Base-by-base conservation (phyloP, 352 stramenopile species). In the Phytopythium kandeliae region DNA sequence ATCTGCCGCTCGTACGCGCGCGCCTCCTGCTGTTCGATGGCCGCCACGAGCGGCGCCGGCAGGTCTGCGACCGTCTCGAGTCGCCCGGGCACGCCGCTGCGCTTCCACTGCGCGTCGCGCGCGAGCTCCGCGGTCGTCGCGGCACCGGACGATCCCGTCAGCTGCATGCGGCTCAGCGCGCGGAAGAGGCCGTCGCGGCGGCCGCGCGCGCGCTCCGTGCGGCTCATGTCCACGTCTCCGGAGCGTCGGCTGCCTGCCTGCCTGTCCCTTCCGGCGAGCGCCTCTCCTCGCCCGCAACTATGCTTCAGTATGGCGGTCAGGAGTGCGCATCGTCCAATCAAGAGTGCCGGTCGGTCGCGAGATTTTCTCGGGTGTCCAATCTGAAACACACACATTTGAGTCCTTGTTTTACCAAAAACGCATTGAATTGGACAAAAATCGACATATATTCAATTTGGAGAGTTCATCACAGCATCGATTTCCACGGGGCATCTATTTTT, bases 31-130 rank as follows among this genome's bases (percentile, higher is more conserved):
- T 48, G 57, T 52, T 83, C 78, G 31, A 85, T 59, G 5, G 71
- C 49, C 33, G 65, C 63, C 16, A 80, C 62, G 40, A 90, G 80
- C 16, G 54, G 37, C 16, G 50, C 15, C 15, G 78, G 71, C 33
- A 90, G 61, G 38, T 90, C 76, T 7, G 74, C 69, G 28, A 79
- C 72, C 5, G 69, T 86, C 58, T 75, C 65, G 24, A 86, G 53
- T n/a, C 53, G 58, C 10, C 55, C 28, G 40, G 62, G 67, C 35
- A 61, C 53, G 46, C 64, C 69, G 35, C 55, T 62, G 15, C 63
- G 69, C 42, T 59, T 59, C 74, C 74, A 85, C 35, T 76, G 60
- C 37, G 54, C 17, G 42, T 64, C 60, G 12, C 19, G 0, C 43
- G n/a, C 25, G 12, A 48, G 37, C 25, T 67, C 55, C 24, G 42